These are phyloP conservation scores for Penicillium chermesinum DNA, from an alignment of 495 filamentous ascomycete genomes.

Conservation along the genomic window DNA sequence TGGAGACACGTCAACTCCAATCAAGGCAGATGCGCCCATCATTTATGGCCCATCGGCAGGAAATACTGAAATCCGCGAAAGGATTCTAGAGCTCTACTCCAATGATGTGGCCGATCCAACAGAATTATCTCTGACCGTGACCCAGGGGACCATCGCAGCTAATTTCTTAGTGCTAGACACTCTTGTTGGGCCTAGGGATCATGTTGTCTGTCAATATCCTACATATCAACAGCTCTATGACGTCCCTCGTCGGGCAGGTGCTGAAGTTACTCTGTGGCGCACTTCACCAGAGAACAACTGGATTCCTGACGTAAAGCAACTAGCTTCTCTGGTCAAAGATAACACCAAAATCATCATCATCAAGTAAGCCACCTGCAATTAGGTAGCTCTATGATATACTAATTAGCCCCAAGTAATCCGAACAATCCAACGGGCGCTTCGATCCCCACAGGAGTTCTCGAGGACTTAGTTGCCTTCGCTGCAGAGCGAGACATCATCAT, in stretches of 20 bases:
- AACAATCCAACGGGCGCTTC: slow-evolving; percentile 76
- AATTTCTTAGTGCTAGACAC: slow-evolving; percentile 70
- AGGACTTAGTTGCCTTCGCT: slow-evolving; percentile 56
- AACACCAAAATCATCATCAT: slow-evolving; percentile 65
- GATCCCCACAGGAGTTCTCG: slow-evolving; percentile 50
- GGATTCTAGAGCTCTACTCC: slow-evolving; percentile 15
- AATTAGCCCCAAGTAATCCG: slow-evolving; percentile 54
- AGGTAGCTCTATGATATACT: background rate
- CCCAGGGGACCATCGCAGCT: slow-evolving; percentile 69
- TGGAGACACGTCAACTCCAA: background rate
- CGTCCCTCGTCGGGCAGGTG: slow-evolving; percentile 66
- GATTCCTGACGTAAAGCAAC: slow-evolving; percentile 55
- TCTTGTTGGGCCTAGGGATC: slow-evolving; percentile 66
- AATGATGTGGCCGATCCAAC: slow-evolving; percentile 31
- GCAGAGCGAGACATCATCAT: slow-evolving; percentile 53
- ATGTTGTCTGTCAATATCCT: slow-evolving; percentile 77
- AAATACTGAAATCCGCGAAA: background rate
- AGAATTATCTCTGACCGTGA: slow-evolving; percentile 48
- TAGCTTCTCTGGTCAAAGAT: slow-evolving; percentile 55
- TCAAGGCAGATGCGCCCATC: background rate
- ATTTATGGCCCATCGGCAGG: slow-evolving; percentile 3
- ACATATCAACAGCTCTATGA: slow-evolving; percentile 79
- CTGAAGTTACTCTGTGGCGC: slow-evolving; percentile 72
- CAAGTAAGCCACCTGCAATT: slow-evolving; percentile 33
- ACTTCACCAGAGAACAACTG: slow-evolving; percentile 56